Evolutionary conservation across 2,329 filamentous ascomycete species (phyloP).

Genomic region (Huntiella omanensis): DNA sequence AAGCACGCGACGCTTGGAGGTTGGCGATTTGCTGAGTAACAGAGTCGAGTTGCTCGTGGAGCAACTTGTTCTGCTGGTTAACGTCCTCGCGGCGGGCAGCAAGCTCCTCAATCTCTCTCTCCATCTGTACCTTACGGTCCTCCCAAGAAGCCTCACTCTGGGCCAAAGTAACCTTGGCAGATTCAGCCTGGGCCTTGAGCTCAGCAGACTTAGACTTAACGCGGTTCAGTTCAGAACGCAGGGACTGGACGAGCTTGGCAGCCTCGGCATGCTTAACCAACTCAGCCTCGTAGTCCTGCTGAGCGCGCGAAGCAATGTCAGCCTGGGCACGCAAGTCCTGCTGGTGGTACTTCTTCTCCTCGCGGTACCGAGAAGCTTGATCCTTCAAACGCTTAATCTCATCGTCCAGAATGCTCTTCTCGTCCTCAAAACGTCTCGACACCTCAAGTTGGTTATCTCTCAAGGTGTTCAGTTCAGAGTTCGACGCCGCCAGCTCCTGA

Average conservation of each 20-base stretch:
- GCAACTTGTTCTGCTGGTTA: conserved; percentile 71
- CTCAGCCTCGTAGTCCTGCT: conserved; percentile 89
- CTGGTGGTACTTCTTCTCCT: conserved; percentile 68
- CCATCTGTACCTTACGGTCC: conserved; percentile 60
- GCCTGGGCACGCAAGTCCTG: conserved; percentile 86
- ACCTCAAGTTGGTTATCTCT: conserved; percentile 66
- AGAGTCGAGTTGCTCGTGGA: conserved; percentile 75
- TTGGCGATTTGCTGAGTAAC: conserved; percentile 62
- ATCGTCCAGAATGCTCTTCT: conserved; percentile 59
- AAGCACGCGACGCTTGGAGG: conserved; percentile 52
- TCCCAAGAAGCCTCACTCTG: conserved; percentile 81
- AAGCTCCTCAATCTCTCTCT: conserved; percentile 66
- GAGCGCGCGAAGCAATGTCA: conserved; percentile 78
- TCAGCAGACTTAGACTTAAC: conserved; percentile 62
- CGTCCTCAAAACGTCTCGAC: conserved; percentile 53
- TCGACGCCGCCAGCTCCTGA: conserved; percentile 61
- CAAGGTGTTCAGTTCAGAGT: conserved; percentile 61
- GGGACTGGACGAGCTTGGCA: conserved; percentile 61
- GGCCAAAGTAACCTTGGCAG: conserved; percentile 56
- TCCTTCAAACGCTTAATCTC: conserved; percentile 70
- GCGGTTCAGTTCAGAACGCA: conserved; percentile 65
- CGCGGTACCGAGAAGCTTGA: conserved; percentile 60
- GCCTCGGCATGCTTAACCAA: conserved; percentile 89
- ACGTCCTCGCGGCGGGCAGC: conserved; percentile 66
- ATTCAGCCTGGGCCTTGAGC: conserved; percentile 65